Evolutionary conservation across 2,329 filamentous ascomycete species (phyloP).

Genomic region (Colletotrichum camelliae): DNA sequence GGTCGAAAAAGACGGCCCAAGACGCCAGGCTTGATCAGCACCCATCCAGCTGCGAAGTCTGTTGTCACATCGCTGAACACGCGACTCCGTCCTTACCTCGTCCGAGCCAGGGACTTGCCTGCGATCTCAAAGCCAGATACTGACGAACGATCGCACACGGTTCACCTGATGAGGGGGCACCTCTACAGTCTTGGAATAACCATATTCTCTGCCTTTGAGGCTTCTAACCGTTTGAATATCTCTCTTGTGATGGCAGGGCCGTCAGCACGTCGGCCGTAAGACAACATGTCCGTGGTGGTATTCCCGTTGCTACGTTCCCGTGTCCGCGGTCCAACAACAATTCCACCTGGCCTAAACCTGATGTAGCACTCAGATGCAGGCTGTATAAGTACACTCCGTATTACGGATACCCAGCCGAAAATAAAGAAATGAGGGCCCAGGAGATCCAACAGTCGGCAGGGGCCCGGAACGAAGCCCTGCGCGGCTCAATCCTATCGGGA

Average conservation of each 20-base stretch:
- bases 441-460: not conserved
- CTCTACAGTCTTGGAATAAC: not conserved
- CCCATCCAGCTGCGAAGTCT: not conserved
- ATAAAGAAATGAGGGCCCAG: not conserved
- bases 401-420: not conserved
- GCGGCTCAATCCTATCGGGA: not conserved
- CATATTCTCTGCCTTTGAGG: not conserved
- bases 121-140: not conserved
- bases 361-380: not conserved
- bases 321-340: not conserved
- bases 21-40: not conserved
- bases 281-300: not conserved
- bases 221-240: not conserved
- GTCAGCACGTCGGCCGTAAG: not conserved
- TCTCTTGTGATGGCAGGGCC: not conserved
- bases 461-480: conserved; percentile 7
- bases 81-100: not conserved
- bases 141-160: conserved; percentile 4
- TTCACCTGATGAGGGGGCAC: not conserved
- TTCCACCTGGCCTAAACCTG: not conserved
- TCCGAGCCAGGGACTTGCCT: not conserved
- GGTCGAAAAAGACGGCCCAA: not conserved
- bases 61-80: not conserved
- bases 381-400: not conserved
- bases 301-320: not conserved